Percentiles rank a stretch among this genome's conserved stretches.
Conservation (phyloP, 2,329 filamentous ascomycete genomes). For the Curvularia sp. region DNA sequence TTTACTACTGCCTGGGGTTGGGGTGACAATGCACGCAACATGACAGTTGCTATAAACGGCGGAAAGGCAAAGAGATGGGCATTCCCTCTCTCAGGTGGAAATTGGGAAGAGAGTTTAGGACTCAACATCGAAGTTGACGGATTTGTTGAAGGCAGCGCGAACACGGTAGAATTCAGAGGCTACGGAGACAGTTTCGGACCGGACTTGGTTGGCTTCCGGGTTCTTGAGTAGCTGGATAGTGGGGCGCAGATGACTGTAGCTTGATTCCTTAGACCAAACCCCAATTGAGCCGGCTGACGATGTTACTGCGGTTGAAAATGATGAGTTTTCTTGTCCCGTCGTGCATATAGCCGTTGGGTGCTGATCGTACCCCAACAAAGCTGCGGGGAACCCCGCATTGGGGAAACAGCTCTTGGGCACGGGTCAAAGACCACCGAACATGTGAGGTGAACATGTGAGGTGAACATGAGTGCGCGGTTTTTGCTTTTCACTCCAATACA, state of each 20-base stretch:
- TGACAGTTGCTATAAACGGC: constrained; percentile 51
- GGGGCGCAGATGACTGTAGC: too few species aligned
- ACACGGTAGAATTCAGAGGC: constrained; percentile 32
- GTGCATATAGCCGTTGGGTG: not conserved
- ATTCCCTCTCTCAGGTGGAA: constrained; percentile 51
- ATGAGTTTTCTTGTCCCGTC: not conserved
- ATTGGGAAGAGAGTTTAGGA: constrained; percentile 47
- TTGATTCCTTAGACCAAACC: not conserved
- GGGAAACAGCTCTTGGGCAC: not conserved
- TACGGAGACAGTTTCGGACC: constrained; percentile 30
- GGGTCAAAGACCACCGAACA: constrained; percentile 10
- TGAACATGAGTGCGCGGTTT: not conserved
- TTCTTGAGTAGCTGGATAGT: constrained; percentile 22
- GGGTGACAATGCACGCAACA: constrained; percentile 47
- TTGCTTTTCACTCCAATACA: not conserved
- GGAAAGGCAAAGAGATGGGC: constrained; percentile 44
- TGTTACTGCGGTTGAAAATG: not conserved
- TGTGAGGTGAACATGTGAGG: not conserved
- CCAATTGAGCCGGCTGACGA: not conserved
- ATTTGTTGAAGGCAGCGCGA: constrained; percentile 31
- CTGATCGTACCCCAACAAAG: not conserved
- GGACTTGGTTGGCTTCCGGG: constrained; percentile 42
- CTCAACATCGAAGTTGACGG: constrained; percentile 39
- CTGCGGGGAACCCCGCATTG: constrained; percentile 6
- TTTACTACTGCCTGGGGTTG: constrained; percentile 46